Percentiles rank a stretch among this genome's conserved stretches.
phyloP scores from a whole-genome alignment of 345 rosid genomes.

The Carallia brachiata region DNA sequence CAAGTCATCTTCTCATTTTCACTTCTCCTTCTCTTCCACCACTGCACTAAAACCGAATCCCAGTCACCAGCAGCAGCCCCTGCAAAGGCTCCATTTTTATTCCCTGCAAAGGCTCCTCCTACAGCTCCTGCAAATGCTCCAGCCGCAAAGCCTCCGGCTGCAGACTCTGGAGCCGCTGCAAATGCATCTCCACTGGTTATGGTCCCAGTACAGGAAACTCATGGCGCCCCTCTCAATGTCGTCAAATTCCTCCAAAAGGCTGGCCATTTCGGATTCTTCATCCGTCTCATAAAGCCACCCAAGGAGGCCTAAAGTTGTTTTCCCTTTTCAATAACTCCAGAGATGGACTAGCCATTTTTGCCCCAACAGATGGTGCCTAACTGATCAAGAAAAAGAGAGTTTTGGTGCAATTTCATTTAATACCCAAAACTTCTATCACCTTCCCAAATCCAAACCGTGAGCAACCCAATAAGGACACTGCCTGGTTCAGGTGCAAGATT shows the following conservation, averaged over 20 bases:
- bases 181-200: conserved; percentile 8
- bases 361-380: conserved; percentile 21
- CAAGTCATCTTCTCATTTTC: conserved; percentile 7
- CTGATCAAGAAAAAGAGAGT: conserved; percentile 21
- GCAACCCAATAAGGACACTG: conserved; percentile 20
- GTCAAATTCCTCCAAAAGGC: conserved; percentile 23
- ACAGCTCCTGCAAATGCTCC: too few species aligned
- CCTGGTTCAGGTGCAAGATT: conserved; percentile 15
- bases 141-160: neutral
- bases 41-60: conserved; percentile 9
- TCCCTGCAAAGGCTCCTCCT: conserved; percentile 3
- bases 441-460: conserved; percentile 25
- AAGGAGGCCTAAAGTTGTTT: conserved; percentile 18
- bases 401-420: conserved; percentile 17
- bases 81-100: neutral
- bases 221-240: conserved; percentile 28
- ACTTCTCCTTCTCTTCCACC: conserved; percentile 24
- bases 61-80: conserved; percentile 23
- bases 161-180: neutral
- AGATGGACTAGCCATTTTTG: conserved; percentile 22
- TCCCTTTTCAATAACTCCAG: conserved; percentile 12
- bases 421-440: conserved; percentile 25
- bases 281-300: conserved; percentile 23
- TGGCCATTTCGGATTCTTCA: conserved; percentile 20
- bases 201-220: conserved; percentile 6